Base-by-base conservation (phyloP, 257 asterid genomes). In the Linaria vulgaris region DNA sequence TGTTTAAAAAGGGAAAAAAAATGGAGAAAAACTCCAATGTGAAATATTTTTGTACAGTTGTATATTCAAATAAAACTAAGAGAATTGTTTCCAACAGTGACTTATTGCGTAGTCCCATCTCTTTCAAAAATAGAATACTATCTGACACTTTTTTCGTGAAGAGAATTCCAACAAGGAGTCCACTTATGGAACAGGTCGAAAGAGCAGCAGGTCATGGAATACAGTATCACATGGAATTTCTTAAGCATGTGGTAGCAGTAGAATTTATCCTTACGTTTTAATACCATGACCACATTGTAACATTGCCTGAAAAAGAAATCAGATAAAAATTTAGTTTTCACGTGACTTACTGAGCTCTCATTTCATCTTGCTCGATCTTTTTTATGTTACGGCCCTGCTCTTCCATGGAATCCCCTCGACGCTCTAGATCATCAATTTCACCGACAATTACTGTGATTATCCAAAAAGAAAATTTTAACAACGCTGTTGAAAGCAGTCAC, bases 261-360 rank as follows among this genome's bases (percentile, higher is more conserved):
- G 1, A 34, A 34, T 34, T 34, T 34, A 34, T 34, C 41, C 5
- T 3, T 58, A 38, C 1, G 14, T 9, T 46, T 43, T 37, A 45
- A 23, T 15, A 49, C 41, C 53, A 72, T 56, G 47, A 25, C 15
- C 10, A n/a, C 56, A 34, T 12, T 54, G 34, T 61, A 38, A 27
- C n/a, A n/a, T n/a, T n/a, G n/a, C n/a, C n/a, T 21, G 60, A 54
- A 38, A 11, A 37, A 19, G 15, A 59, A 31, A 68, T 51, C 61
- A n/a, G n/a, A 55, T 57, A 62, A 34, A 39, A 37, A 19, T 2
- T 20, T 59, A 57, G 55, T 44, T 59, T 50, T 37, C 67, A 50
- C 16, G 59, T 21, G 59, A 79, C 96, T 85, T 85, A 91, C 97
- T 85, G 84, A 58, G 86, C 77, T 80, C 82, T 85, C 69, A 56